These are phyloP conservation scores for rapeseed (Brassica napus) DNA, from an alignment of 345 rosid genomes.

Conservation along the genomic window Da-Ae NC_063437.1:1782501-1783000, in stretches of 20 bases:
- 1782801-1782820: too few relatives aligned
- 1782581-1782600: conserved; percentile 3
- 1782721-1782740: conserved; percentile 79
- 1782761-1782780: conserved; percentile 37
- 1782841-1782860: too few relatives aligned
- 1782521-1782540: conserved; percentile 79
- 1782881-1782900: too few relatives aligned
- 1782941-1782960: too few relatives aligned
- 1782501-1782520: conserved; percentile 79
- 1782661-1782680: conserved; percentile 50
- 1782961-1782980: too few relatives aligned
- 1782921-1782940: too few relatives aligned
- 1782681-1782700: conserved; percentile 57
- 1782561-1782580: conserved; percentile 48
- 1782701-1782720: conserved; percentile 67
- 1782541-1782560: conserved; percentile 76
- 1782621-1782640: not conserved
- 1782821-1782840: too few relatives aligned
- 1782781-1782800: too few relatives aligned
- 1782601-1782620: not conserved
- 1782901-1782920: too few relatives aligned
- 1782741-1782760: conserved; percentile 85
- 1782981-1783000: too few relatives aligned
- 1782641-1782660: conserved; percentile 57
- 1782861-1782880: too few relatives aligned